These are phyloP conservation scores for Lactuca sativa DNA, from an alignment of 129 eudicot species.

Conservation along the genomic window DNA sequence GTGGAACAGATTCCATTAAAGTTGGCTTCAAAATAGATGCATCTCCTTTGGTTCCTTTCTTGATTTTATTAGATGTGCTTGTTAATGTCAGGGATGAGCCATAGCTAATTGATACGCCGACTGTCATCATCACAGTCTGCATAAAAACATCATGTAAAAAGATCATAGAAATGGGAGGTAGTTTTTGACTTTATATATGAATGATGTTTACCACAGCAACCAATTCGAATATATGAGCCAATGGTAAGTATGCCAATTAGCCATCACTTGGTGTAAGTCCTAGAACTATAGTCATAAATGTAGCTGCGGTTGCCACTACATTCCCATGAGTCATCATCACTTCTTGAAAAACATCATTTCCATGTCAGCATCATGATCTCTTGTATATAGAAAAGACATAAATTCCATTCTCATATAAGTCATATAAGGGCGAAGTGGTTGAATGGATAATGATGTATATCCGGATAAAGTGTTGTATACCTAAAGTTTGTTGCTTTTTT, in stretches of 20 bases:
- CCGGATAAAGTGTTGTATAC: neutral
- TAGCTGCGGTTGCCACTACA: constrained; percentile 88
- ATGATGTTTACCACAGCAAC: constrained; percentile 75
- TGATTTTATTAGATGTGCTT: constrained; percentile 87
- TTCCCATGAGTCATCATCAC: constrained; percentile 98
- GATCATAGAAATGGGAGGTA: constrained; percentile 3
- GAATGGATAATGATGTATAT: no score
- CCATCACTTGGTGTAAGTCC: constrained; percentile 62
- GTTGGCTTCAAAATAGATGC: constrained; percentile 81
- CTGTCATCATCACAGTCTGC: constrained; percentile 81
- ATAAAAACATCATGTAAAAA: constrained; percentile 28
- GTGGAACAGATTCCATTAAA: constrained; percentile 91
- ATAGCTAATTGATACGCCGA: constrained; percentile 75
- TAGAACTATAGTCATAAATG: constrained; percentile 83
- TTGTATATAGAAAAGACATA: neutral
- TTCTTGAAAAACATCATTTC: constrained; percentile 52
- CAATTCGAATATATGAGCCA: constrained; percentile 91
- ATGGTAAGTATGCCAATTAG: constrained; percentile 88
- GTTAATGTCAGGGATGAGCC: constrained; percentile 87
- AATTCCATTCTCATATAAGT: neutral
- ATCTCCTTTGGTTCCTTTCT: constrained; percentile 93
- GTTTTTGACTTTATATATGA: constrained; percentile 3
- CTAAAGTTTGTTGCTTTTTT: neutral
- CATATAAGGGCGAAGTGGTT: neutral
- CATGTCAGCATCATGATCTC: neutral